phyloP scores from a whole-genome alignment of 805 yeast genomes.

The Komagataella populi region DNA sequence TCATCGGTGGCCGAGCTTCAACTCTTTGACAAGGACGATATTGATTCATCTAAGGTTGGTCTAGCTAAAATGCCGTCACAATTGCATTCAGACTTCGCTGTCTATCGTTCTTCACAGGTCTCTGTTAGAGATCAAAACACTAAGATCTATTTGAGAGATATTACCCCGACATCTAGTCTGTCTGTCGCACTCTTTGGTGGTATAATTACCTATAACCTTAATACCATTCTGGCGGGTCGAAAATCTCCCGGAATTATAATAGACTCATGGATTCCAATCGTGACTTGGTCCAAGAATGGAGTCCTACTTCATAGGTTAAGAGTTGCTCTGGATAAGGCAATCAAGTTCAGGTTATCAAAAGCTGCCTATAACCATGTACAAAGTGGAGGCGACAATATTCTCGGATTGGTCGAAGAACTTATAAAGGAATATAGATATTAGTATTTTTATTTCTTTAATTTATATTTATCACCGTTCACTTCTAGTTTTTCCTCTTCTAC shows the following conservation, averaged over 20 bases:
- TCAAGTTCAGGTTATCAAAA: slow-evolving; percentile 44
- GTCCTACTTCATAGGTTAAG: slow-evolving; percentile 68
- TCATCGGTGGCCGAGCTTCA: slow-evolving; percentile 1
- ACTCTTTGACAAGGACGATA: slow-evolving; percentile 24
- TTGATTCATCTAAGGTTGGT: not conserved
- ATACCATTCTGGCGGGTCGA: slow-evolving; percentile 22
- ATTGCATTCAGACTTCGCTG: slow-evolving; percentile 43
- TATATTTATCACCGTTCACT: slow-evolving; percentile 19
- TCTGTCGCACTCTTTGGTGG: slow-evolving; percentile 80
- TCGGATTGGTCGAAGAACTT: not conserved
- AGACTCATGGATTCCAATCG: slow-evolving; percentile 80
- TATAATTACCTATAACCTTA: slow-evolving; percentile 42
- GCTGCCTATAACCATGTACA: slow-evolving; percentile 20
- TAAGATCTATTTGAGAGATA: slow-evolving; percentile 56
- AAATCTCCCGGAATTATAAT: slow-evolving; percentile 75
- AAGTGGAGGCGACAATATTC: not conserved
- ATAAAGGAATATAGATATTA: not conserved
- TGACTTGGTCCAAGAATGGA: slow-evolving; percentile 92
- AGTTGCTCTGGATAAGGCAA: slow-evolving; percentile 47
- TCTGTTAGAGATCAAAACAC: slow-evolving; percentile 26
- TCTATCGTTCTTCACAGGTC: slow-evolving; percentile 40
- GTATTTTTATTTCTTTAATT: slow-evolving; percentile 10
- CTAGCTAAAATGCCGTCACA: slow-evolving; percentile 15
- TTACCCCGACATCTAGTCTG: slow-evolving; percentile 68
- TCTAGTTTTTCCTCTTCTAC: slow-evolving; percentile 29